phyloP scores from a whole-genome alignment of 345 rosid species.

The Populus nigra region DNA sequence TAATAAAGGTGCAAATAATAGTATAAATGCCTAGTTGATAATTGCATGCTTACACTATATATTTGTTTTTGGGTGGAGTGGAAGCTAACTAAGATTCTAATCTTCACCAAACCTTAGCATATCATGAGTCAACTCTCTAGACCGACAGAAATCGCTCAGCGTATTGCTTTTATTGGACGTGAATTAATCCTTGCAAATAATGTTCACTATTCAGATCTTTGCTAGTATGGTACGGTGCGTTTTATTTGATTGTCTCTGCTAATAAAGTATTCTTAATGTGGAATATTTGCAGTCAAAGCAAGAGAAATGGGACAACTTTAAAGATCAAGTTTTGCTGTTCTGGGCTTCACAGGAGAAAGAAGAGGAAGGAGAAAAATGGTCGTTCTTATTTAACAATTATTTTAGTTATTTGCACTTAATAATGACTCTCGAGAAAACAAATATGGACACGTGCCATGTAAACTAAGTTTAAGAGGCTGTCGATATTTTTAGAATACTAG shows the following conservation, averaged over 20 bases:
- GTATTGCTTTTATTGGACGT: background rate
- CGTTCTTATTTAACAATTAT: background rate
- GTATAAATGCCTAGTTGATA: background rate
- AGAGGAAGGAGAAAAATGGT: background rate
- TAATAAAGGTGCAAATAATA: background rate
- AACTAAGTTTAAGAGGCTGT: too few relatives aligned
- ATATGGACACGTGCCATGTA: too few relatives aligned
- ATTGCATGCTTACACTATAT: background rate
- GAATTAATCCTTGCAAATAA: background rate
- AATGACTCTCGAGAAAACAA: too few relatives aligned
- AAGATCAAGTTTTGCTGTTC: background rate
- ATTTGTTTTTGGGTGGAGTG: background rate
- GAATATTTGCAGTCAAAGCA: background rate
- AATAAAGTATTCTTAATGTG: too few relatives aligned
- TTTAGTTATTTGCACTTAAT: too few relatives aligned
- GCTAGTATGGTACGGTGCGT: background rate
- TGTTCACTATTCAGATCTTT: background rate
- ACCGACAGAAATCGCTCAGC: conserved; percentile 14
- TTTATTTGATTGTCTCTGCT: too few relatives aligned
- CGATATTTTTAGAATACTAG: too few relatives aligned
- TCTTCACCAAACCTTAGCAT: conserved; percentile 5
- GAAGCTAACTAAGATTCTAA: background rate
- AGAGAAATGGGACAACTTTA: background rate
- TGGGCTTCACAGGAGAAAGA: background rate
- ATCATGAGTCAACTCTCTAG: conserved; percentile 21